These are phyloP conservation scores for Hymenoscyphus infarciens DNA, from an alignment of 2,329 filamentous ascomycete genomes.

Conservation along the genomic window DNA sequence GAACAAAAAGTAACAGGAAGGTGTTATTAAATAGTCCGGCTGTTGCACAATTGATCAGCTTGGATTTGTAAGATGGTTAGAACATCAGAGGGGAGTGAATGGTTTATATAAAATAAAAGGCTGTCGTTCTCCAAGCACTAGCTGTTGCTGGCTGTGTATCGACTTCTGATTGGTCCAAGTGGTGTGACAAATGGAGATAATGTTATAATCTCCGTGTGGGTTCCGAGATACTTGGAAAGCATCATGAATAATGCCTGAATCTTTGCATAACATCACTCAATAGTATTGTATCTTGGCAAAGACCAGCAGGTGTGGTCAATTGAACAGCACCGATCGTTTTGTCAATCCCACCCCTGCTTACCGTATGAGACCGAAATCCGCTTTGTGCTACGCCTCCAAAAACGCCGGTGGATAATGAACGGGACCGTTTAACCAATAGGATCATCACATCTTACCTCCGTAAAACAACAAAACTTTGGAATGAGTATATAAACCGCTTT, in stretches of 20 bases:
- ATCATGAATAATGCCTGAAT: background rate
- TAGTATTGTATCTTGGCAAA: no score
- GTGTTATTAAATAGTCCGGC: background rate
- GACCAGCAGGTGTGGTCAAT: no score
- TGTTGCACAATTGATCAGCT: background rate
- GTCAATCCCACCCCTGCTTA: no score
- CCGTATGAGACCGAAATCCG: no score
- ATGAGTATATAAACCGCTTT: background rate
- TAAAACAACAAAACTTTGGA: background rate
- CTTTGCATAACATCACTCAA: background rate
- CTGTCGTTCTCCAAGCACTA: background rate
- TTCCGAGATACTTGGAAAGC: background rate
- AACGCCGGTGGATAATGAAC: no score
- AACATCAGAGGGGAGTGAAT: background rate
- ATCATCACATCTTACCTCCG: no score
- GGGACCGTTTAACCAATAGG: no score
- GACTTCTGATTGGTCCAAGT: background rate
- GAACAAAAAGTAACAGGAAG: background rate
- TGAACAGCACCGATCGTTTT: no score
- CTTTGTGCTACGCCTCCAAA: no score
- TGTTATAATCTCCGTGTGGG: background rate
- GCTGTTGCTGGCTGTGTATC: background rate
- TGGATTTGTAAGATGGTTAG: background rate
- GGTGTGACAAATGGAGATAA: background rate
- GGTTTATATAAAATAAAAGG: background rate